These are phyloP conservation scores for Biscogniauxia marginata DNA, from an alignment of 2,329 filamentous ascomycete genomes.

Conservation along the genomic window DNA sequence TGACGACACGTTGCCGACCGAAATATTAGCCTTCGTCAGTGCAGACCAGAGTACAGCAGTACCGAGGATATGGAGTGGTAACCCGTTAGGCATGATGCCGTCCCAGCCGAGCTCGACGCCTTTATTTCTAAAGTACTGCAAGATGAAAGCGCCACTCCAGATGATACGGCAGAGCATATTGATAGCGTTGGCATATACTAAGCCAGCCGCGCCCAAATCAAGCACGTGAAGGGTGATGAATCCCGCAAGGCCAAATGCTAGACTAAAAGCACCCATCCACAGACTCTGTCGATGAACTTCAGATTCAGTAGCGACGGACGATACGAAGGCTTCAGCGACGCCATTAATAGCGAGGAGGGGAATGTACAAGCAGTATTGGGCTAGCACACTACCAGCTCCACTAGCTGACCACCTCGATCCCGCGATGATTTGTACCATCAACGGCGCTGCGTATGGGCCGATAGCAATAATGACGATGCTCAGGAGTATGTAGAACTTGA, in stretches of 20 bases:
- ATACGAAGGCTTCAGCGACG: constrained; percentile 87
- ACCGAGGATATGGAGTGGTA: constrained; percentile 43
- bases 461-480: constrained; percentile 66
- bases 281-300: constrained; percentile 75
- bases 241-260: constrained; percentile 70
- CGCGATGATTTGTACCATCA: constrained; percentile 72
- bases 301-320: constrained; percentile 73
- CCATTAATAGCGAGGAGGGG: constrained; percentile 91
- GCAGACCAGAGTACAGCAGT: constrained; percentile 42
- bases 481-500: constrained; percentile 73
- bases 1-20: constrained; percentile 31
- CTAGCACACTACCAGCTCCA: constrained; percentile 71
- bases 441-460: constrained; percentile 72
- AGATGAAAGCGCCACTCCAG: constrained; percentile 78
- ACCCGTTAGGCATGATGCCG: constrained; percentile 43
- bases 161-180: constrained; percentile 85
- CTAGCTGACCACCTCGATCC: constrained; percentile 73
- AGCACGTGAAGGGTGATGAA: constrained; percentile 72
- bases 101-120: constrained; percentile 41
- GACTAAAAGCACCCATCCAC: constrained; percentile 83
- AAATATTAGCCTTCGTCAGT: constrained; percentile 24
- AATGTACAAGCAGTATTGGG: constrained; percentile 87
- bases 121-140: constrained; percentile 55
- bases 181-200: constrained; percentile 83
- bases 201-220: constrained; percentile 69